Conservation (phyloP, 768 basidiomycete genomes). For the Psilocybe azurescens region DNA sequence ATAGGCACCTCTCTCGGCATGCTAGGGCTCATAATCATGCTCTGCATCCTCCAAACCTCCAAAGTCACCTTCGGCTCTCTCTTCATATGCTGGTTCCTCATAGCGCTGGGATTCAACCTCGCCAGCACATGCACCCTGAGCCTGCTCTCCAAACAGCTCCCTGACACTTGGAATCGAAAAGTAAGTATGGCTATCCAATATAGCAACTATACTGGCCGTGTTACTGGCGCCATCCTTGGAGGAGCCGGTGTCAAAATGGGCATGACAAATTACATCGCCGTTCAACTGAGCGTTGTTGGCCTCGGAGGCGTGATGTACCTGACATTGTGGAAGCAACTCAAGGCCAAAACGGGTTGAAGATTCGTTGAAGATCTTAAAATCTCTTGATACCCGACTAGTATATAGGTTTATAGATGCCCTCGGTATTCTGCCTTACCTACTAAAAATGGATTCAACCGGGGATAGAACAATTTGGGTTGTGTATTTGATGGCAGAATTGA, state of each 20-base stretch:
- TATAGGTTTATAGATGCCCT: too few species aligned
- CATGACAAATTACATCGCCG: slow-evolving; percentile 62
- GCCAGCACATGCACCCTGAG: slow-evolving; percentile 74
- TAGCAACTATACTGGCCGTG: slow-evolving; percentile 70
- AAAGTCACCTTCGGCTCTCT: slow-evolving; percentile 53
- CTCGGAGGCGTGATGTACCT: slow-evolving; percentile 59
- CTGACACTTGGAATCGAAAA: slow-evolving; percentile 61
- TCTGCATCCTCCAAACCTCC: slow-evolving; percentile 46
- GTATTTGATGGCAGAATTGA: too few species aligned
- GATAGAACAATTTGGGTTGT: too few species aligned
- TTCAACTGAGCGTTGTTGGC: slow-evolving; percentile 66
- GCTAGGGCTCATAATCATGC: slow-evolving; percentile 55
- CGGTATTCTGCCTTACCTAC: too few species aligned
- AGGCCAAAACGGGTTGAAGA: slow-evolving; percentile 63
- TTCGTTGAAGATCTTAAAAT: background rate
- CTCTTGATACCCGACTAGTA: background rate
- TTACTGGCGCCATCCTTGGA: slow-evolving; percentile 71
- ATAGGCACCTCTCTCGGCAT: slow-evolving; percentile 56
- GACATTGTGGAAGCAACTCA: slow-evolving; percentile 65
- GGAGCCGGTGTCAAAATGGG: slow-evolving; percentile 64
- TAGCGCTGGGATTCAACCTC: slow-evolving; percentile 77
- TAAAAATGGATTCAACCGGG: too few species aligned
- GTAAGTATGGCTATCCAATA: slow-evolving; percentile 69
- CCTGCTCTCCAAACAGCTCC: slow-evolving; percentile 71
- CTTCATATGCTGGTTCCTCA: slow-evolving; percentile 57